Evolutionary conservation across 108 stramenopile genomes (phyloP).

Genomic region (Cyclotella baltica): DNA sequence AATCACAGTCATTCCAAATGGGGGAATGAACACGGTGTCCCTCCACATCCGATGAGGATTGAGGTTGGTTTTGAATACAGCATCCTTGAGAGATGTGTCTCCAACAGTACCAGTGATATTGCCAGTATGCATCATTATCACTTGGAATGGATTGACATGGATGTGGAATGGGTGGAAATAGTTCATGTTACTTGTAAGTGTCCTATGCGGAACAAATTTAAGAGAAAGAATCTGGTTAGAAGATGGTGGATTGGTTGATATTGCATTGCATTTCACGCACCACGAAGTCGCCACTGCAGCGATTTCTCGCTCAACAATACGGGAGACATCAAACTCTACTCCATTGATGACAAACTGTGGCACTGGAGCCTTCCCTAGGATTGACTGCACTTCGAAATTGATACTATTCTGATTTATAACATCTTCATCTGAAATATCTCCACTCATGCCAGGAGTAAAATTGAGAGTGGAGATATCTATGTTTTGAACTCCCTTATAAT

Average conservation of each 20-base stretch:
- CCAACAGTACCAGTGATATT: background rate
- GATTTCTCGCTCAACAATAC: background rate
- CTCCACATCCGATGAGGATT: background rate
- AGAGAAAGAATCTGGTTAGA: no score
- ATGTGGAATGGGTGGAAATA: constrained; percentile 1
- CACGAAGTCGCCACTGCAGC: constrained; percentile 1
- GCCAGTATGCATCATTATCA: constrained; percentile 3
- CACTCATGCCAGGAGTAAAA: background rate
- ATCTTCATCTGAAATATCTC: background rate
- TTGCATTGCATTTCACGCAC: no score
- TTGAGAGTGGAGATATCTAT: background rate
- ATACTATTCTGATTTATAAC: constrained; percentile 7
- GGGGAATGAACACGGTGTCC: background rate
- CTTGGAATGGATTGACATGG: constrained; percentile 1
- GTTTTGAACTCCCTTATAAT: background rate
- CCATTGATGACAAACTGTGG: background rate
- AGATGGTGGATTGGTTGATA: no score
- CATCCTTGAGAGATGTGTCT: background rate
- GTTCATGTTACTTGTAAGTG: background rate
- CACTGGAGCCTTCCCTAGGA: background rate
- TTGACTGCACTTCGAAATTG: constrained; percentile 1
- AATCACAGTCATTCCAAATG: constrained; percentile 1
- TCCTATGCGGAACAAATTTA: no score
- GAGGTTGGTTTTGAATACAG: constrained; percentile 7
- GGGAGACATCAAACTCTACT: constrained; percentile 1